Evolutionary conservation across 495 filamentous ascomycete genomes (phyloP).

Genomic region (Lasiosphaeria hispida): DNA sequence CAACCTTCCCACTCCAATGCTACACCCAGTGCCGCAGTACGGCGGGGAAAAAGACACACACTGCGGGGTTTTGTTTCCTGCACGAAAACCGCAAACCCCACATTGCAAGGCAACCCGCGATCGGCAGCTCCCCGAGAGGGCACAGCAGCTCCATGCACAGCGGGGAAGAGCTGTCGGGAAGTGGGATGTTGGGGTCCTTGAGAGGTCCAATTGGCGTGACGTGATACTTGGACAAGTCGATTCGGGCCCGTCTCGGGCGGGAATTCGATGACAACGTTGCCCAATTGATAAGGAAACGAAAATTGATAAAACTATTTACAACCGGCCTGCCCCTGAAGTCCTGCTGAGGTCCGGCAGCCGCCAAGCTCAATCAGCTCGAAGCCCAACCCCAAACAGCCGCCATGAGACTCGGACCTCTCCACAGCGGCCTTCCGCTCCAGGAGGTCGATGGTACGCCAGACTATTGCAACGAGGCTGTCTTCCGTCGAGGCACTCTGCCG

Average conservation of each 20-base stretch:
- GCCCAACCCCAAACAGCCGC: no score
- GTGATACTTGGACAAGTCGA: no score
- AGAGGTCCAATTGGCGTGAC: no score
- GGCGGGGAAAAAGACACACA: not conserved
- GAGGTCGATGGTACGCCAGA: constrained; percentile 24
- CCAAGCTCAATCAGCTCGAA: not conserved
- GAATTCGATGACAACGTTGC: no score
- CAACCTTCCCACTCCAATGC: no score
- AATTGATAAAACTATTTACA: not conserved
- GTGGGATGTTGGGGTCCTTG: not conserved
- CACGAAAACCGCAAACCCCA: not conserved
- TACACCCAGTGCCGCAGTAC: not conserved
- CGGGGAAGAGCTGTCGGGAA: not conserved
- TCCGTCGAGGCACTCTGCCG: constrained; percentile 49
- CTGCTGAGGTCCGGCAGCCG: not conserved
- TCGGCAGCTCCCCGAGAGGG: not conserved
- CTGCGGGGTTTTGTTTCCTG: not conserved
- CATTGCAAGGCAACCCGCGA: not conserved
- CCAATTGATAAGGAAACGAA: no score
- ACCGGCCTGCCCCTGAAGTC: not conserved
- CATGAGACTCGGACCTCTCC: not conserved
- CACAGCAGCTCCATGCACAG: not conserved
- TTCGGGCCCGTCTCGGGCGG: no score
- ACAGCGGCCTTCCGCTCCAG: constrained; percentile 14
- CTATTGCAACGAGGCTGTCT: constrained; percentile 34